phyloP scores from a whole-genome alignment of 2,329 filamentous ascomycete species.

The Aureobasidium sp. region DNA sequence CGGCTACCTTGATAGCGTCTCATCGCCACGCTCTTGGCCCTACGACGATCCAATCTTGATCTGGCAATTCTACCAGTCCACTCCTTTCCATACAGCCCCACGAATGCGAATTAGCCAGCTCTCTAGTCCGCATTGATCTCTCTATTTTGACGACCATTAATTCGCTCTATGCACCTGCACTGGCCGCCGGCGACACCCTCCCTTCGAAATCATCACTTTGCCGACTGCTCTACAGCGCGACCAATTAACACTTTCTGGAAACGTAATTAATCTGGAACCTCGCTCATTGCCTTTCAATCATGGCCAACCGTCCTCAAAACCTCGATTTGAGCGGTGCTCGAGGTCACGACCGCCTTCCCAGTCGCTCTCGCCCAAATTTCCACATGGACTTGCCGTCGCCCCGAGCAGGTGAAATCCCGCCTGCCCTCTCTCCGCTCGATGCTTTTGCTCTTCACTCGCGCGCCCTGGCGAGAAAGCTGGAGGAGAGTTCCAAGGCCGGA shows the following conservation, averaged over 20 bases:
- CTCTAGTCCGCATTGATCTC: neutral
- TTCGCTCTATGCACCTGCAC: neutral
- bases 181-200: constrained; percentile 1
- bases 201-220: constrained; percentile 4
- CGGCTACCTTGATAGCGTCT: neutral
- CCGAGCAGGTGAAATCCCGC: constrained; percentile 58
- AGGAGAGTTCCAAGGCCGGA: constrained; percentile 64
- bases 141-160: neutral
- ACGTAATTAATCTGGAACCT: constrained; percentile 12
- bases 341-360: constrained; percentile 21
- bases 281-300: constrained; percentile 9
- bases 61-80: constrained; percentile 1
- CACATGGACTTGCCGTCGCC: constrained; percentile 40
- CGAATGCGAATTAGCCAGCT: constrained; percentile 6
- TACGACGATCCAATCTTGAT: neutral
- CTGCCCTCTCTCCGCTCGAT: constrained; percentile 87
- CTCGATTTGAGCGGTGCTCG: constrained; percentile 19
- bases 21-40: constrained; percentile 11
- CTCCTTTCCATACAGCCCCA: neutral
- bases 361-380: constrained; percentile 21
- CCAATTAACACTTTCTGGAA: constrained; percentile 12
- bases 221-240: neutral
- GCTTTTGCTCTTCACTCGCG: constrained; percentile 90
- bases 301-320: constrained; percentile 18
- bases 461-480: constrained; percentile 76